These are phyloP conservation scores for Solanum piurae DNA, from an alignment of 257 asterid species.

Conservation along the genomic window DNA sequence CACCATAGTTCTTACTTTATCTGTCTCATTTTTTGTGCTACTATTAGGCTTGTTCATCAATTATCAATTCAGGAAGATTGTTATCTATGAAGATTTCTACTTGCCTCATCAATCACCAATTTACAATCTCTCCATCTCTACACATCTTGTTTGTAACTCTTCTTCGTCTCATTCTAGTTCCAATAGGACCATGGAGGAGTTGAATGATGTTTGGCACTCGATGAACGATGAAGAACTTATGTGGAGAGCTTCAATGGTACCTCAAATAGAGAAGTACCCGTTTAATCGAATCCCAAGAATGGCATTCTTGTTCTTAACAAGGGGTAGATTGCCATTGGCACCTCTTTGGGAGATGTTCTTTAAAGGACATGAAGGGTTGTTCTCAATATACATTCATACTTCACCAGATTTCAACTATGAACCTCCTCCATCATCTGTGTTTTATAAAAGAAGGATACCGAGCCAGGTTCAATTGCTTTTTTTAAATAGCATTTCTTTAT, in stretches of 20 bases:
- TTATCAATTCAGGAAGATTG: constrained; percentile 34
- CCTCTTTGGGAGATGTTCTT: constrained; percentile 82
- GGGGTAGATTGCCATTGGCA: constrained; percentile 43
- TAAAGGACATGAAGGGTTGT: constrained; percentile 47
- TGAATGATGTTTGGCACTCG: constrained; percentile 28
- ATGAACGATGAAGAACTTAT: constrained; percentile 50
- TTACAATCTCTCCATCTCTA: constrained; percentile 5
- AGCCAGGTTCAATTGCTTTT: constrained; percentile 35
- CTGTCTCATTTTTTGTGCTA: constrained; percentile 32
- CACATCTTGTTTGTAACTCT: constrained; percentile 5
- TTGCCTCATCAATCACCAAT: constrained; percentile 28
- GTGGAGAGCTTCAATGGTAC: constrained; percentile 68
- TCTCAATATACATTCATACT: constrained; percentile 62
- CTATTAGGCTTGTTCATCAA: constrained; percentile 42
- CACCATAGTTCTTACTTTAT: constrained; percentile 34
- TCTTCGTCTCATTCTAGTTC: constrained; percentile 7
- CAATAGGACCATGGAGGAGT: neutral
- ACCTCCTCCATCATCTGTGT: constrained; percentile 45
- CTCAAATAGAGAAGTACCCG: constrained; percentile 30
- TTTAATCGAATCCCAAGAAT: constrained; percentile 39
- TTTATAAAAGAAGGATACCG: constrained; percentile 58
- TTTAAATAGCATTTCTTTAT: neutral
- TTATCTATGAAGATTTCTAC: constrained; percentile 43
- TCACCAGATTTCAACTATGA: constrained; percentile 32
- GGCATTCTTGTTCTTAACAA: constrained; percentile 68